Evolutionary conservation across 306 rosid species (phyloP), one percentile per base, ranked within the genome.

Genomic region (Arachis hypogaea): DNA sequence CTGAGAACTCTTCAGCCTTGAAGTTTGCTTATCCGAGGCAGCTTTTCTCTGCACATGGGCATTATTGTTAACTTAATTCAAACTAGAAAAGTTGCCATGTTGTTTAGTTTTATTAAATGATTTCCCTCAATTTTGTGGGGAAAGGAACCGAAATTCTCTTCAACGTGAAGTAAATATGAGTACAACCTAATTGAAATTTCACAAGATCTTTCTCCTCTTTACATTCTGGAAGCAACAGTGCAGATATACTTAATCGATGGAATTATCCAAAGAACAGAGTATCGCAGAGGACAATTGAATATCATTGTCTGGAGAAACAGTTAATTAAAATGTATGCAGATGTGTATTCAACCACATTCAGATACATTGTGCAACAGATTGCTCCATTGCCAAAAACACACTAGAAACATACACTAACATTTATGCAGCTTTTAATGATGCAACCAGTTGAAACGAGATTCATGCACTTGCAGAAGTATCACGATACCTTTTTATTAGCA

Each of bases 401-500:
- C 59, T 59, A 28, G 28, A 40, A 63, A 71, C 42, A 44, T 57
- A 29, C 18, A 33, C 28, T n/a, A 22, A 68, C 49, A 59, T 49
- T 76, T 38, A 11, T 63, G 54, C 55, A 4, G 14, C 60, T 55
- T 43, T 49, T 60, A 9, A 18, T 16, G 36, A 40, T 51, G 65
- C 74, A 67, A 51, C 47, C 36, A 56, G 18, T 42, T 22, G 57
- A 78, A 69, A 68, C 40, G 29, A 57, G 69, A 47, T 63, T 60
- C 54, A 49, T 59, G 68, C 28, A 68, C 51, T 64, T 62, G 7
- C 36, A 40, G 58, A 74, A 55, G 76, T 46, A 58, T 16, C 22
- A 12, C 9, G 14, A 59, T 88, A 94, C 99, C 97, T 88, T 94
- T 86, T 92, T 92, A 77, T 72, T 87, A 68, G 78, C 83, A 47